Base-by-base conservation (phyloP, 768 basidiomycete species). In the Exsudoporus frostii region DNA sequence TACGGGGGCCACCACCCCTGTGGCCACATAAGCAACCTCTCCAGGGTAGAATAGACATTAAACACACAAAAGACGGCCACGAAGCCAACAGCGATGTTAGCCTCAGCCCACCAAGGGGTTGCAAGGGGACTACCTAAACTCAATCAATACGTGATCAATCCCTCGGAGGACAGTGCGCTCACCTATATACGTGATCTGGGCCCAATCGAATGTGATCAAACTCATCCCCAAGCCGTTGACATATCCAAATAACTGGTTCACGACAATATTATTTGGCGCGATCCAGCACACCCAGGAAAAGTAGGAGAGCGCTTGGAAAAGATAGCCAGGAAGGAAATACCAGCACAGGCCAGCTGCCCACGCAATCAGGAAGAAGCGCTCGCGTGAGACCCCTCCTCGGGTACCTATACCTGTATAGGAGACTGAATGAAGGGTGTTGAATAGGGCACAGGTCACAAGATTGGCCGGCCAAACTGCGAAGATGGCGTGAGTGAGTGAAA, bases 61-160 rank as follows among this genome's bases (percentile, higher is more conserved):
- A 27, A 64, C 69, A 5, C 51, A 81, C 84, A 91, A 71, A 84
- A 86, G 71, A 90, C 80, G 69, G 85, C 76, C 5, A 84, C 70
- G 59, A 90, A 84, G 25, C 85, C 82, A 44, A 64, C 71, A 3
- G 78, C 68, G 49, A 89, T 74, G 66, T 90, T 90, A 11, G 84
- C 87, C 64, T 85, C 82, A 3, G 86, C 87, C 87, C 87, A 90
- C 87, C 88, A 92, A 2, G 90, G 90, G 10, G 86, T 83, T 6
- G 86, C 83, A 42, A 92, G 81, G 0, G 90, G 90, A 22, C 62
- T 71, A 10, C 53, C 68, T 67, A 38, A 19, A 32, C 8, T 15
- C 40, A 5, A 32, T 34, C 24, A 29, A 45, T 17, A 10, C 15
- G 42, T 0, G 13, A 15, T 50, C 20, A 56, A 5, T 8, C 13